phyloP scores from a whole-genome alignment of 2,329 filamentous ascomycete species.

The Daldinia eschscholtzii region DNA sequence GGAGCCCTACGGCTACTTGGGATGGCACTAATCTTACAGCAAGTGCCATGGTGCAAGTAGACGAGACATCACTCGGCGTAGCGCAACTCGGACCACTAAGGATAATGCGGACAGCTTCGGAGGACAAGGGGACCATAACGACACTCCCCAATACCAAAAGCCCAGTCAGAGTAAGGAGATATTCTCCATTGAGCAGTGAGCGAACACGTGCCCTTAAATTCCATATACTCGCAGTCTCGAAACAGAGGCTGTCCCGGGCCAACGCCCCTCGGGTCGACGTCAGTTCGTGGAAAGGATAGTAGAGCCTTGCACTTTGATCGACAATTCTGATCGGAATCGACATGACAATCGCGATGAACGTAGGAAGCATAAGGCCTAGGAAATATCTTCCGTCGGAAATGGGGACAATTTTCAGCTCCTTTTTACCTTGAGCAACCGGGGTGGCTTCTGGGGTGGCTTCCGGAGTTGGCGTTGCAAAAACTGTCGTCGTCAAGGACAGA shows the following conservation, averaged over 20 bases:
- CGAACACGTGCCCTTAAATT: slow-evolving; percentile 54
- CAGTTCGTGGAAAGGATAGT: slow-evolving; percentile 60
- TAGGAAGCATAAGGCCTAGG: slow-evolving; percentile 55
- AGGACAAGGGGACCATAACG: slow-evolving; percentile 56
- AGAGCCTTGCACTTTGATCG: slow-evolving; percentile 54
- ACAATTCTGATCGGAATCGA: slow-evolving; percentile 56
- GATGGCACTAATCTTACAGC: slow-evolving; percentile 53
- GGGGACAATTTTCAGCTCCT: slow-evolving; percentile 31
- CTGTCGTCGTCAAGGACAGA: slow-evolving; percentile 36
- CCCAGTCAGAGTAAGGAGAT: slow-evolving; percentile 56
- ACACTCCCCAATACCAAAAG: slow-evolving; percentile 53
- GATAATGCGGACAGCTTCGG: slow-evolving; percentile 57
- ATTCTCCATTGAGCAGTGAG: slow-evolving; percentile 53
- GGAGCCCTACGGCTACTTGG: slow-evolving; percentile 51
- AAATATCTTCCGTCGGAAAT: slow-evolving; percentile 54
- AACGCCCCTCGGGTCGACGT: slow-evolving; percentile 53
- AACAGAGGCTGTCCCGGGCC: slow-evolving; percentile 58
- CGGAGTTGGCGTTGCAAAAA: slow-evolving; percentile 31
- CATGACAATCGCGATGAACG: slow-evolving; percentile 53
- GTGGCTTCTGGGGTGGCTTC: slow-evolving; percentile 29
- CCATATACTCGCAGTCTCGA: slow-evolving; percentile 57
- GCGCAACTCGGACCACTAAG: slow-evolving; percentile 50
- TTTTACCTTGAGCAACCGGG: slow-evolving; percentile 20
- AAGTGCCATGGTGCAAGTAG: slow-evolving; percentile 53
- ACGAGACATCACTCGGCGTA: slow-evolving; percentile 18